Evolutionary conservation across 208 protist genomes (phyloP), one percentile per base, ranked within the genome.

Genomic region (Leptomonas pyrrhocoris): DNA sequence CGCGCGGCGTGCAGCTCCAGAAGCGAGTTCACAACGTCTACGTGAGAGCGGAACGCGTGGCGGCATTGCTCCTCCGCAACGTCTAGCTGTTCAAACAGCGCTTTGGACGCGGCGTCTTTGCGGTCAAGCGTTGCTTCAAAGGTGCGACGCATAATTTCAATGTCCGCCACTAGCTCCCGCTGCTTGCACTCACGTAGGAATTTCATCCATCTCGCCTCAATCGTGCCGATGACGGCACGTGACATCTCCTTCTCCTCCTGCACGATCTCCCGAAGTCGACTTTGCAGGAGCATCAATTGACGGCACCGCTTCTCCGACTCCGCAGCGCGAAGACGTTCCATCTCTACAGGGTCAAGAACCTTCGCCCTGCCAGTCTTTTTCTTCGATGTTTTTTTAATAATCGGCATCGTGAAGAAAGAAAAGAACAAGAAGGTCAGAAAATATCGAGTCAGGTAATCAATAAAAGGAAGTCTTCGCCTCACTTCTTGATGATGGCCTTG

Each of bases 21-120:
- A 15, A 99, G 81, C 8, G 85, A 81, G 43, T 97, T 94, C 1
- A 98, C 89, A 9, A 94, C 85, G 36, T 90, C 81, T 69, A 98
- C 85, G 68, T 99, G 96, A 15, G 94, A 86, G 2, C 93, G 86
- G 54, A 97, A 93, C 0, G 93, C 90, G 54, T 92, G 85, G 6
- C 84, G 73, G 57, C 97, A 97, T 88, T 99, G 97, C 59, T 98
- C 93, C 85, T 98, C 97, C 0, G 81, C 85, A 48, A 98, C 95
- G 12, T 93, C 86, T 13, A 98, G 69, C 53, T 98, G 93, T 2
- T 72, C 46, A 31, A 94, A 89, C 13, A 98, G 88, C 70, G 94
- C 88, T 49, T 92, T 69, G 57, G 98, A 93, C 11, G 95, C 83
- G 11, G 95, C 89, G 57, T 98, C 94, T 72, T 98, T 98, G 30